Evolutionary conservation across 2,329 filamentous ascomycete species (phyloP).

Genomic region (Penicillium sp.): DNA sequence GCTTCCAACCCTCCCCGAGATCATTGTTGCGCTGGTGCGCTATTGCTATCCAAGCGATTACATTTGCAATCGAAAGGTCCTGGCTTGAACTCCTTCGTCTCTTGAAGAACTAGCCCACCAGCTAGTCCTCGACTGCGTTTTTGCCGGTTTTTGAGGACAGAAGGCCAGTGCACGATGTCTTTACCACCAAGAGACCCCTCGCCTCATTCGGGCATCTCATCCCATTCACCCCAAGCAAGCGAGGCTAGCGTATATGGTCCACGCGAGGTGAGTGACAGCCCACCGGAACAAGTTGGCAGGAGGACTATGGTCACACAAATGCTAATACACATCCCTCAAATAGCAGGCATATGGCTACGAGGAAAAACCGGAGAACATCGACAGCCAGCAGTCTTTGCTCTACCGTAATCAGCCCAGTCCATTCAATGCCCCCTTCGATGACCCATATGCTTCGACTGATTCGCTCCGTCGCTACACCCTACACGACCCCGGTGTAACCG

Average conservation of each 20-base stretch:
- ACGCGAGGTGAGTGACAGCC: constrained; percentile 15
- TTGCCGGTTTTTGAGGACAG: not conserved
- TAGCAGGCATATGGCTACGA: constrained; percentile 21
- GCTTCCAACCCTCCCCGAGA: not conserved
- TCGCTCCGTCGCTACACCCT: constrained; percentile 34
- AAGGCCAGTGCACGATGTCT: constrained; percentile 21
- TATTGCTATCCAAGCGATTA: not conserved
- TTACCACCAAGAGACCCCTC: constrained; percentile 18
- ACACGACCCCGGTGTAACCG: constrained; percentile 54
- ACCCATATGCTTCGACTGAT: constrained; percentile 43
- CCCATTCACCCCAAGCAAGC: constrained; percentile 22
- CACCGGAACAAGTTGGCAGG: not conserved
- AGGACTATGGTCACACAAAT: not conserved
- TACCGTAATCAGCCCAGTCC: constrained; percentile 41
- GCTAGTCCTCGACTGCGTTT: not conserved
- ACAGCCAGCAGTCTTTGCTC: constrained; percentile 29
- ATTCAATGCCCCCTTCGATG: constrained; percentile 49
- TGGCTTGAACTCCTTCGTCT: not conserved
- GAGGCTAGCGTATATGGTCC: constrained; percentile 18
- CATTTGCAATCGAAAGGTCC: not conserved
- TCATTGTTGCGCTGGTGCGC: not conserved
- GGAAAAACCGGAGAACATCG: constrained; percentile 22
- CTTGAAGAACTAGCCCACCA: not conserved
- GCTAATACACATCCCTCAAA: not conserved
- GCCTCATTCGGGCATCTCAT: constrained; percentile 16